Evolutionary conservation across 257 asterid species (phyloP).

Genomic region (Solanum tarijense): DNA sequence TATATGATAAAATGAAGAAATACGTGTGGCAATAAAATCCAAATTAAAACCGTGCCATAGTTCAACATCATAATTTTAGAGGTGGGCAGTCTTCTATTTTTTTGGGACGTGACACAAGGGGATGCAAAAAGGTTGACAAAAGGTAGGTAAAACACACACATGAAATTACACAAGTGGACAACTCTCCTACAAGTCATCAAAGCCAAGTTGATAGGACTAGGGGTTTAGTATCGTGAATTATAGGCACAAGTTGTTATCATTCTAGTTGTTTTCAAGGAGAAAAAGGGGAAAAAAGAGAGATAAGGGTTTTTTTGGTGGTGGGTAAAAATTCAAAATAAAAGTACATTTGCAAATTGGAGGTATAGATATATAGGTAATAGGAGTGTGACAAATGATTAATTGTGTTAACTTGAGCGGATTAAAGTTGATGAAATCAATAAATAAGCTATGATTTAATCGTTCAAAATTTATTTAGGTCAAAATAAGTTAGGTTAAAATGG

Average conservation of each 20-base stretch:
- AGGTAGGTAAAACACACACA: slow-evolving; percentile 41
- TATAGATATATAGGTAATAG: slow-evolving; percentile 17
- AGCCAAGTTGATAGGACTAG: slow-evolving; percentile 32
- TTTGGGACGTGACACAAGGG: slow-evolving; percentile 15
- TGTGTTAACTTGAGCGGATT: neutral
- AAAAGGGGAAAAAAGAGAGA: too few relatives aligned
- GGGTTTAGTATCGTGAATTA: slow-evolving; percentile 24
- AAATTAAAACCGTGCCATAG: slow-evolving; percentile 8
- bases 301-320: slow-evolving; percentile 7
- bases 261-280: neutral
- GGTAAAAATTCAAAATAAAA: slow-evolving; percentile 3
- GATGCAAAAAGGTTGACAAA: slow-evolving; percentile 19
- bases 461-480: neutral
- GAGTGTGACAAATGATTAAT: neutral
- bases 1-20: neutral
- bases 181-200: slow-evolving; percentile 15
- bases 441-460: neutral
- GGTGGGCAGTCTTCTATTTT: slow-evolving; percentile 31
- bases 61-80: slow-evolving; percentile 20
- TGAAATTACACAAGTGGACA: slow-evolving; percentile 40
- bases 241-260: slow-evolving; percentile 20
- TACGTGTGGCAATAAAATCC: slow-evolving; percentile 22
- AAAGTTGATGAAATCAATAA: neutral
- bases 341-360: slow-evolving; percentile 12
- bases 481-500: neutral